These are phyloP conservation scores for Myrica gale DNA, from an alignment of 306 rosid species.

Conservation along the genomic window DNA sequence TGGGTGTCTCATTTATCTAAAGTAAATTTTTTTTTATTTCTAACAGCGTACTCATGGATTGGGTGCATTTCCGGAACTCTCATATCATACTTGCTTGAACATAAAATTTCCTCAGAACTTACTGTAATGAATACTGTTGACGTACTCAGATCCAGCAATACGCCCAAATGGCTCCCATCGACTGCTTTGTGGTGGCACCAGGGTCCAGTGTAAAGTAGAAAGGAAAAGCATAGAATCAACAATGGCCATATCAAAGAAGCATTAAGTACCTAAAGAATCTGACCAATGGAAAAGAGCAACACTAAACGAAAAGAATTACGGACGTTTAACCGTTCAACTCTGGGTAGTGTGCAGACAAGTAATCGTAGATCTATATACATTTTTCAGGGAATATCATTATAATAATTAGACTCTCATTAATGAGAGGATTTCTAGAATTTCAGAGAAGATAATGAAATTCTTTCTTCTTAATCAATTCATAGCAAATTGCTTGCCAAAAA, in stretches of 20 bases:
- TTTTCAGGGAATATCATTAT: background rate
- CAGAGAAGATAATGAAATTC: background rate
- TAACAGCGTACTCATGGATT: constrained; percentile 15
- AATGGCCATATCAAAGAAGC: constrained; percentile 21
- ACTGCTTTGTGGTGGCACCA: constrained; percentile 42
- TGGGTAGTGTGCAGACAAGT: background rate
- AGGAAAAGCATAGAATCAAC: constrained; percentile 24
- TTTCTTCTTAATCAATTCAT: background rate
- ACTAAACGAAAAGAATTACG: constrained; percentile 11
- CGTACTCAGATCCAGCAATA: constrained; percentile 81
- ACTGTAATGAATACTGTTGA: constrained; percentile 72
- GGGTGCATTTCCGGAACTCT: constrained; percentile 5
- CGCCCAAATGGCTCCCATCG: constrained; percentile 91
- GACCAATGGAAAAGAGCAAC: constrained; percentile 13
- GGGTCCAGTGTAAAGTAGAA: constrained; percentile 33
- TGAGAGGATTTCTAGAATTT: background rate
- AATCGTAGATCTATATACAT: background rate
- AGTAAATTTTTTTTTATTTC: too few relatives aligned
- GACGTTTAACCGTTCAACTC: background rate
- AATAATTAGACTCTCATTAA: background rate
- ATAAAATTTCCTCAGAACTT: constrained; percentile 34
- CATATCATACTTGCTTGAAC: constrained; percentile 22
- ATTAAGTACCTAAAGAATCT: constrained; percentile 12
- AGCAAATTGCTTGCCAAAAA: too few relatives aligned
- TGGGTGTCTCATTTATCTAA: too few relatives aligned